phyloP scores from a whole-genome alignment of 1,284 basidiomycete genomes.

The Puccinia triticina region DNA sequence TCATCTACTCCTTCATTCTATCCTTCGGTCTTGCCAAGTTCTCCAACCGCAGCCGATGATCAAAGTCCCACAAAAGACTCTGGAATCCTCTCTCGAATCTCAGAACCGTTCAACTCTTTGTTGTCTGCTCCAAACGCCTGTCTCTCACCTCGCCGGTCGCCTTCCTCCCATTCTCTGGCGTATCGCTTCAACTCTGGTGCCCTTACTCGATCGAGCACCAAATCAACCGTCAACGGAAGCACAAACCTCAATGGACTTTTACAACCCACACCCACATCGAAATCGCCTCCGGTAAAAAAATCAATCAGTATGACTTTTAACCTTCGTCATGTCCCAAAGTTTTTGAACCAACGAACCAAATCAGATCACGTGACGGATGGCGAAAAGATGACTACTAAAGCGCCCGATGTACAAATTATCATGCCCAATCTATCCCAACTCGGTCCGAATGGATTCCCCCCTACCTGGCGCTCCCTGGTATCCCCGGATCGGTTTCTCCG shows the following conservation, averaged over 20 bases:
- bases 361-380: background rate
- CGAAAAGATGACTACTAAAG: background rate
- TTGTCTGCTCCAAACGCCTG: conserved; percentile 1
- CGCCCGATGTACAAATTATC: background rate
- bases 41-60: background rate
- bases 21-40: background rate
- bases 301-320: conserved; percentile 11
- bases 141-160: background rate
- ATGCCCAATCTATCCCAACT: background rate
- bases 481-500: conserved; percentile 54
- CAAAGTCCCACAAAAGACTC: background rate
- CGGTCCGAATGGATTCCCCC: background rate
- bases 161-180: background rate
- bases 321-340: background rate
- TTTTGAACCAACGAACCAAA: background rate
- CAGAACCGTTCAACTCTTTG: background rate
- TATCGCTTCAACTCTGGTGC: conserved; percentile 1
- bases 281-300: background rate
- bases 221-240: background rate
- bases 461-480: conserved; percentile 7
- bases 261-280: background rate
- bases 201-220: background rate
- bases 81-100: background rate
- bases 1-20: background rate
- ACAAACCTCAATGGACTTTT: background rate